Evolutionary conservation across 2,329 filamentous ascomycete genomes (phyloP).

Genomic region (Pseudocercospora eumusae): DNA sequence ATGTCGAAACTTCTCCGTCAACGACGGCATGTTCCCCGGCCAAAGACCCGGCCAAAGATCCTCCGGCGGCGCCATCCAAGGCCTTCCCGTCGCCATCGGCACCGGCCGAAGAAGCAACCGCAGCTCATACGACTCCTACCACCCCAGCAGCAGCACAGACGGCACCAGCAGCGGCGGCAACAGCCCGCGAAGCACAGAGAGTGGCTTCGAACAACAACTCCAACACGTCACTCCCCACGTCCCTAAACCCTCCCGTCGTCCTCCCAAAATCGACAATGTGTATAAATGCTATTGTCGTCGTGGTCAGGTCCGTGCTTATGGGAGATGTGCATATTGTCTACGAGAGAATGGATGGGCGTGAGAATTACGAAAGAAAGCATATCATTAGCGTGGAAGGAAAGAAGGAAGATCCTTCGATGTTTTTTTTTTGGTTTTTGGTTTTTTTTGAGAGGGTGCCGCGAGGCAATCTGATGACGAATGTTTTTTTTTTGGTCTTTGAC

Average conservation of each 20-base stretch:
- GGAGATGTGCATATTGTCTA: conserved; percentile 47
- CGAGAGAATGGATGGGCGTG: conserved; percentile 45
- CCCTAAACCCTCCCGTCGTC: conserved; percentile 19
- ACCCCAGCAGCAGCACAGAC: conserved; percentile 45
- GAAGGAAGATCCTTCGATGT: no score
- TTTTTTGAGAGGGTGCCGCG: conserved; percentile 29
- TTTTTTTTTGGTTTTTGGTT: not conserved
- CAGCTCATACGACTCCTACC: conserved; percentile 49
- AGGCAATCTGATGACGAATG: conserved; percentile 28
- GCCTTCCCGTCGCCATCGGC: conserved; percentile 65
- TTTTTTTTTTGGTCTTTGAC: not conserved
- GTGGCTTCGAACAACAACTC: conserved; percentile 44
- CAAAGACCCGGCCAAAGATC: conserved; percentile 55
- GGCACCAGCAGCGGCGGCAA: conserved; percentile 53
- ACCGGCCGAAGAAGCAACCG: conserved; percentile 56
- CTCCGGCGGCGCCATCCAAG: conserved; percentile 55
- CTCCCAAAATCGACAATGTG: conserved; percentile 21
- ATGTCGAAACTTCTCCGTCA: conserved; percentile 95
- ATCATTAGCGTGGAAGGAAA: not conserved
- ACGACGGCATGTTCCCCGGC: conserved; percentile 79
- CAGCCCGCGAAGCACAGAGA: conserved; percentile 54
- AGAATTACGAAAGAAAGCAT: not conserved
- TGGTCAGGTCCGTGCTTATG: conserved; percentile 44
- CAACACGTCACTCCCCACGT: conserved; percentile 29
- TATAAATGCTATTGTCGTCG: conserved; percentile 40